These are phyloP conservation scores for Madurella fahalii DNA, from an alignment of 2,329 filamentous ascomycete species.

Conservation along the genomic window DNA sequence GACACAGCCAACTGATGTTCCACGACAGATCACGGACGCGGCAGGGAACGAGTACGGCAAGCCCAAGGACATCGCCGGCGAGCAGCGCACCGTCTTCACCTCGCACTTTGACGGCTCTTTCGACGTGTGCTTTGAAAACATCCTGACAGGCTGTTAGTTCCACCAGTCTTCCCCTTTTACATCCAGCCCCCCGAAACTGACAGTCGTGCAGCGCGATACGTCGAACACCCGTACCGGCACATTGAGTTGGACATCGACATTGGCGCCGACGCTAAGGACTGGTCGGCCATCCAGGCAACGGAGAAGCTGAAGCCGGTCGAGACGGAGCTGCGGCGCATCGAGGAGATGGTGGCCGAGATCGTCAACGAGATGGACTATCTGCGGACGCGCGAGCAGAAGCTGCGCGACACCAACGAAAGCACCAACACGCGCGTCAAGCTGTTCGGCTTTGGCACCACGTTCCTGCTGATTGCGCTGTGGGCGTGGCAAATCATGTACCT, in stretches of 20 bases:
- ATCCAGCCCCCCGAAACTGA: not conserved
- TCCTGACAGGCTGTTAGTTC: constrained; percentile 65
- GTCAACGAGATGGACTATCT: constrained; percentile 97
- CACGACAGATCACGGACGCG: constrained; percentile 80
- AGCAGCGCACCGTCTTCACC: constrained; percentile 90
- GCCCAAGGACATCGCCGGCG: constrained; percentile 85
- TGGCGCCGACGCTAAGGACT: constrained; percentile 95
- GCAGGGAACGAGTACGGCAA: constrained; percentile 94
- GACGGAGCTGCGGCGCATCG: constrained; percentile 86
- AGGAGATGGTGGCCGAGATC: constrained; percentile 85
- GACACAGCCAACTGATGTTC: not conserved
- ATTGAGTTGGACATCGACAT: constrained; percentile 95
- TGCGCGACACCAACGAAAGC: constrained; percentile 98
- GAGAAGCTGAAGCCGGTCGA: constrained; percentile 98
- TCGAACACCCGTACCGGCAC: constrained; percentile 57
- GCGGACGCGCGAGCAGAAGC: constrained; percentile 81
- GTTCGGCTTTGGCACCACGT: constrained; percentile 93
- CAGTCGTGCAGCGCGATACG: constrained; percentile 26
- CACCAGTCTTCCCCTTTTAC: not conserved
- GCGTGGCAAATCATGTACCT: constrained; percentile 98
- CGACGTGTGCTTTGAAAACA: constrained; percentile 94
- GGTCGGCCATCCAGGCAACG: constrained; percentile 89
- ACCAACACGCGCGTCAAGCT: constrained; percentile 98
- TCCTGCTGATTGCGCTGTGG: constrained; percentile 82
- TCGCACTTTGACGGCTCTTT: constrained; percentile 88